Percentiles rank a stretch among this genome's conserved stretches.
Conservation (phyloP, 1,139 yeast genomes). For the Pneumocystis sp. region DNA sequence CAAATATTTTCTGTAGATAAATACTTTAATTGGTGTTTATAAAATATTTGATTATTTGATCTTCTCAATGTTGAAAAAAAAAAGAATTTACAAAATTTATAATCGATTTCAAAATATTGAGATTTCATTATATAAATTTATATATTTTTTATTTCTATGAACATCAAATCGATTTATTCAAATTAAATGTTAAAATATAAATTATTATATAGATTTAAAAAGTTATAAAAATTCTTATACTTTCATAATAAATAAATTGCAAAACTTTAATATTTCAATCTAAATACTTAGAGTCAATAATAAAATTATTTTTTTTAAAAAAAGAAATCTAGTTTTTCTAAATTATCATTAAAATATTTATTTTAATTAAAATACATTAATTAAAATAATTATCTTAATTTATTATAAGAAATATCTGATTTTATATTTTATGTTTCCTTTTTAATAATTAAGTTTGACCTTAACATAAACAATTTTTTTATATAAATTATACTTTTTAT, state of each 20-base stretch:
- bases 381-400: neutral
- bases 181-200: neutral
- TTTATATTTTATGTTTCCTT: neutral
- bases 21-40: neutral
- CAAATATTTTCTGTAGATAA: neutral
- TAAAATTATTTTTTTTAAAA: too few relatives aligned
- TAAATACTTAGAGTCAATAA: too few relatives aligned
- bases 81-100: neutral
- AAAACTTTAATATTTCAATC: too few relatives aligned
- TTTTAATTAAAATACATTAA: too few relatives aligned
- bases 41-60: neutral
- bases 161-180: neutral
- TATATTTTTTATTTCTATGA: neutral
- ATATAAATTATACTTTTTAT: neutral
- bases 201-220: too few relatives aligned
- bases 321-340: too few relatives aligned
- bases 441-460: neutral
- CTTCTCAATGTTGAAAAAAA: neutral
- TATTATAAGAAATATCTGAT: too few relatives aligned
- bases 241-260: too few relatives aligned
- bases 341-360: too few relatives aligned
- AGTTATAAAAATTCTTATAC: neutral
- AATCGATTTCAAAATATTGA: neutral
- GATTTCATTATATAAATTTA: neutral
- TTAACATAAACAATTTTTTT: neutral